phyloP scores from a whole-genome alignment of 306 rosid genomes.

The Inga laurina region DNA sequence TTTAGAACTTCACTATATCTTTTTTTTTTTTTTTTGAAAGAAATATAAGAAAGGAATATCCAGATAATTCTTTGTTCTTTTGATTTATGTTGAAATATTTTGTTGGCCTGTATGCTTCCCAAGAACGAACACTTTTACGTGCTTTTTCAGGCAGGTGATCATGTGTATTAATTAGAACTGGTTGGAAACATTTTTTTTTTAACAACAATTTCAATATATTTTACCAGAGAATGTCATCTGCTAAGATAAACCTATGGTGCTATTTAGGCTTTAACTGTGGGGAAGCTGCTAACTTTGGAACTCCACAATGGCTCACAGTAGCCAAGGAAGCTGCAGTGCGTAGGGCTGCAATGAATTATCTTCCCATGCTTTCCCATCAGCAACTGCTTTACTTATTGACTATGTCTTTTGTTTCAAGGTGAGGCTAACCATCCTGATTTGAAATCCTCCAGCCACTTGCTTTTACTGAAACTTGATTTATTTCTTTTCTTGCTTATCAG shows the following conservation, averaged over 20 bases:
- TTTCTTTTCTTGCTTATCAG: not conserved
- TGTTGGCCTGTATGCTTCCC: not conserved
- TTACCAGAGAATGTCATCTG: not conserved
- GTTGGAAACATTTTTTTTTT: slow-evolving; percentile 5
- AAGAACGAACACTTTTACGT: not conserved
- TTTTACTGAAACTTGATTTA: slow-evolving; percentile 17
- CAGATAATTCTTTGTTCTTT: not conserved
- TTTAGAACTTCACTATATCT: slow-evolving; percentile 30
- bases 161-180: not conserved
- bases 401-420: slow-evolving; percentile 96
- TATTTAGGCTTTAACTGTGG: slow-evolving; percentile 92
- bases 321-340: slow-evolving; percentile 99
- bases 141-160: slow-evolving; percentile 5
- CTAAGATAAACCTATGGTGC: slow-evolving; percentile 2
- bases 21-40: not conserved
- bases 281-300: slow-evolving; percentile 99
- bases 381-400: slow-evolving; percentile 92
- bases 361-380: slow-evolving; percentile 99
- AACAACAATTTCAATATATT: not conserved
- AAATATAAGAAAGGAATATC: not conserved
- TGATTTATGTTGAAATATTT: slow-evolving; percentile 8
- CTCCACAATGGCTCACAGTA: slow-evolving; percentile 93
- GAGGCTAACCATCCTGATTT: slow-evolving; percentile 25
- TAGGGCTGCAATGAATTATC: slow-evolving; percentile 97
- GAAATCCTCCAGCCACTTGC: slow-evolving; percentile 3